Evolutionary conservation across 345 rosid genomes (phyloP), one percentile per base, ranked within the genome.

Genomic region (Salix koriyanagi): DNA sequence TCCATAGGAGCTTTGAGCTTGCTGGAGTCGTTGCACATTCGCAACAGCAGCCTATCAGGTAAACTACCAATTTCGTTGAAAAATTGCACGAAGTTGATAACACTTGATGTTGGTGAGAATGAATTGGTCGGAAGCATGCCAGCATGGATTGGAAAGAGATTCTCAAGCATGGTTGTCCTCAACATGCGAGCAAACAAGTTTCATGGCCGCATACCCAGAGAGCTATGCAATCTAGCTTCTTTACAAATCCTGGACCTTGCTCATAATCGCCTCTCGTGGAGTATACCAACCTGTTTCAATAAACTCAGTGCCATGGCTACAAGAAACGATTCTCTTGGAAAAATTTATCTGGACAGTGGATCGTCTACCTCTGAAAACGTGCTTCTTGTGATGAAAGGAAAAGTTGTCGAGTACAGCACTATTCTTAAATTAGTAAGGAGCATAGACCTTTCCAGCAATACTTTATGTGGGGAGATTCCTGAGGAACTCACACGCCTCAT

Each of bases 361-460:
- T 1, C 10, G 28, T 14, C 10, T 15, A 7, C 2, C 18, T 7
- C 28, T 41, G 70, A 74, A 26, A 39, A 42, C 44, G 58, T 8
- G 19, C 21, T 30, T 12, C 60, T 42, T 42, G 66, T 30, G 30
- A 42, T 65, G 70, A 65, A 74, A 74, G 61, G 76, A 19, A 26
- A 7, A 18, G 11, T 37, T 15, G 37, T 28, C 3, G 19, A 28
- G 18, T 74, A 64, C 13, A 28, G 36, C 10, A 25, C 70, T 5
- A 74, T 65, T 42, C 60, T 74, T 42, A 26, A 46, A 42, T 74
- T 81, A 0, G 81, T 83, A 2, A 73, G 75, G 64, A 76, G 65
- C 60, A 60, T 80, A 1, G 84, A 85, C 41, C 62, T 85, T 37
- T 83, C 84, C 0, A 68, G 56, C 10, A 83, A 85, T 61, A 30